Conservation (phyloP, 495 filamentous ascomycete species). For the Penicillium tannophilum region DNA sequence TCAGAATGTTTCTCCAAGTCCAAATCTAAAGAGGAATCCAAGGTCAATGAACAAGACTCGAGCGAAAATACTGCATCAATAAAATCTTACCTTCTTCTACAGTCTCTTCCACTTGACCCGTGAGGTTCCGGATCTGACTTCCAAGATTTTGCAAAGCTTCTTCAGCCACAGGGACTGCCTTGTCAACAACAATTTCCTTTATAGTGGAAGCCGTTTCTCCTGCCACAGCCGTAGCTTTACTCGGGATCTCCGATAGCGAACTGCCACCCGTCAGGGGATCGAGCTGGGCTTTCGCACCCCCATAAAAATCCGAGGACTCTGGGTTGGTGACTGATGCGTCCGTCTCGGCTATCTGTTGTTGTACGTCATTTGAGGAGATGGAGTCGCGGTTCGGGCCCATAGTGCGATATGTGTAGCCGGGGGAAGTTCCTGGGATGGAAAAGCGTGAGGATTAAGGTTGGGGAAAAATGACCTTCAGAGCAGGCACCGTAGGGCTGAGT, state of each 20-base stretch:
- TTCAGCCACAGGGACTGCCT: neutral
- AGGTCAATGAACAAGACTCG: neutral
- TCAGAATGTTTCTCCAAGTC: conserved; percentile 14
- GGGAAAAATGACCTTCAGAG: neutral
- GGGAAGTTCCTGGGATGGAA: neutral
- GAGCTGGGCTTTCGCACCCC: neutral
- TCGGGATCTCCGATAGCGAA: neutral
- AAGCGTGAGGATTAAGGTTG: neutral
- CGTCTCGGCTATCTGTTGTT: neutral
- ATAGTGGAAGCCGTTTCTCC: neutral
- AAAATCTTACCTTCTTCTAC: neutral
- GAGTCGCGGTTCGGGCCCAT: conserved; percentile 10
- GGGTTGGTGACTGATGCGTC: neutral
- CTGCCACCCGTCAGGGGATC: neutral
- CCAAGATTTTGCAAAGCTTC: conserved; percentile 3
- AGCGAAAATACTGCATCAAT: neutral
- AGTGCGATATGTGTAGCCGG: neutral
- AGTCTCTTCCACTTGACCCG: neutral
- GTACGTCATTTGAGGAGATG: neutral
- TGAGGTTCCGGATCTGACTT: neutral
- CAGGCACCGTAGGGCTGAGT: conserved; percentile 15
- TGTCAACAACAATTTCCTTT: conserved; percentile 5
- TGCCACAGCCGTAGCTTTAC: neutral
- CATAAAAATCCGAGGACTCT: neutral
- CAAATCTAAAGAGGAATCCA: neutral